Conservation (phyloP, 495 filamentous ascomycete genomes). For the Aspergillus coremiiformis region DNA sequence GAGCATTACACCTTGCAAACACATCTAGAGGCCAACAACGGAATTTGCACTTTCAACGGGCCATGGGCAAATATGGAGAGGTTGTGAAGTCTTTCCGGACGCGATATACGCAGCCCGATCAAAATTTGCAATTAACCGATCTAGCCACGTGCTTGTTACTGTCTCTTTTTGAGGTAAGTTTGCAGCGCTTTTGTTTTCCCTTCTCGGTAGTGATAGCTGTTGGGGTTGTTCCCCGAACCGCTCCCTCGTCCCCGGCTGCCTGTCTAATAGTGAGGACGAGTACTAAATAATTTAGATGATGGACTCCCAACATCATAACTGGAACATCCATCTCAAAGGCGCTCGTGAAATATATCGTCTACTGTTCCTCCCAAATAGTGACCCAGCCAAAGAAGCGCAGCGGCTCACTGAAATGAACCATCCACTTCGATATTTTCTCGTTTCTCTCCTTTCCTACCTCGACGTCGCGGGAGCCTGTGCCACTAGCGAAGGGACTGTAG, state of each 20-base stretch:
- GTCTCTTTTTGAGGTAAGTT: conserved; percentile 34
- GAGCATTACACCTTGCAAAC: conserved; percentile 38
- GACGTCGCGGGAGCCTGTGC: conserved; percentile 38
- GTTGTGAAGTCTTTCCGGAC: conserved; percentile 33
- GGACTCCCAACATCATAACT: conserved; percentile 39
- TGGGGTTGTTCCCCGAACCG: neutral
- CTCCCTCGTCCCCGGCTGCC: neutral
- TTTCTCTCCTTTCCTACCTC: conserved; percentile 35
- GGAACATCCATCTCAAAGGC: conserved; percentile 36
- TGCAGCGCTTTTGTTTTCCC: no score
- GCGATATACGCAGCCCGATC: conserved; percentile 21
- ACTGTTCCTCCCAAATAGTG: conserved; percentile 27
- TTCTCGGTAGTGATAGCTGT: neutral
- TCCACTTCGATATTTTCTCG: conserved; percentile 33
- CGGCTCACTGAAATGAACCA: conserved; percentile 31
- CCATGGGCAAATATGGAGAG: conserved; percentile 35
- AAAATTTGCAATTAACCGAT: conserved; percentile 27
- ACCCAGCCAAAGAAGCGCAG: conserved; percentile 23
- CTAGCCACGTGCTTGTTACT: conserved; percentile 37
- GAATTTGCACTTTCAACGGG: conserved; percentile 34
- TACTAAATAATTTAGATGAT: conserved; percentile 29
- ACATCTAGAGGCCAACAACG: conserved; percentile 28
- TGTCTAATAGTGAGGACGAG: neutral
- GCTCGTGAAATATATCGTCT: conserved; percentile 36
- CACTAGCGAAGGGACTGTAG: conserved; percentile 32